Percentiles rank a stretch among this genome's conserved stretches.
phyloP scores from a whole-genome alignment of 352 stramenopile species.

The Phytophthora pluvialis region DNA sequence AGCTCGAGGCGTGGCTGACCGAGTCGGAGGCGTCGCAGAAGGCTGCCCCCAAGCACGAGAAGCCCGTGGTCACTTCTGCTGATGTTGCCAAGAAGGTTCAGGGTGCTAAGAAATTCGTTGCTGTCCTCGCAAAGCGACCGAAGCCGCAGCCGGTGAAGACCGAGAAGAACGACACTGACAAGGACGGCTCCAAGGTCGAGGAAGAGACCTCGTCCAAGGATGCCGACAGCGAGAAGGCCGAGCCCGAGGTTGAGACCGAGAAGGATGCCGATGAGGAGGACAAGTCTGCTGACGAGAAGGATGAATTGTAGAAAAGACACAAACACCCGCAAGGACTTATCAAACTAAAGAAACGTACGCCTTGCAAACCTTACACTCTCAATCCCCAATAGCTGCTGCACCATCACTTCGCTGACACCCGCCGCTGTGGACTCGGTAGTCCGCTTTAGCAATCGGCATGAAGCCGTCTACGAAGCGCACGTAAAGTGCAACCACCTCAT shows the following conservation, averaged over 20 bases:
- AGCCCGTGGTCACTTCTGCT: conserved; percentile 85
- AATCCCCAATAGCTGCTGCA: neutral
- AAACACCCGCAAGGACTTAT: conserved; percentile 29
- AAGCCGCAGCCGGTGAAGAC: conserved; percentile 64
- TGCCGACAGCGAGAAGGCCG: conserved; percentile 34
- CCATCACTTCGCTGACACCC: conserved; percentile 5
- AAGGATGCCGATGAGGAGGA: conserved; percentile 31
- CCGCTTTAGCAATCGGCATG: conserved; percentile 45
- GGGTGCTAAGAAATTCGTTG: conserved; percentile 85
- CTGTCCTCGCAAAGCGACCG: conserved; percentile 79
- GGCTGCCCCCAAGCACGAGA: conserved; percentile 71
- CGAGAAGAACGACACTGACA: conserved; percentile 47
- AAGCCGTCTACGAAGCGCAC: conserved; percentile 49
- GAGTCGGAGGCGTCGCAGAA: conserved; percentile 71
- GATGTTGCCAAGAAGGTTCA: conserved; percentile 91
- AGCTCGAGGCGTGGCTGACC: conserved; percentile 85
- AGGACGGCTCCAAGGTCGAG: conserved; percentile 40
- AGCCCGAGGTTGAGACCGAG: conserved; percentile 28
- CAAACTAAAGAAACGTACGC: conserved; percentile 32
- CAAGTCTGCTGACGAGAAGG: conserved; percentile 42
- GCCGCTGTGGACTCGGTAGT: conserved; percentile 31
- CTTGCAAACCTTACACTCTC: conserved; percentile 25
- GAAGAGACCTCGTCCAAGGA: conserved; percentile 36
- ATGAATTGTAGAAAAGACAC: conserved; percentile 65
- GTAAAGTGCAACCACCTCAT: conserved; percentile 43